Conservation (phyloP, 2,329 filamentous ascomycete species). For the Alternaria ventricosa region DNA sequence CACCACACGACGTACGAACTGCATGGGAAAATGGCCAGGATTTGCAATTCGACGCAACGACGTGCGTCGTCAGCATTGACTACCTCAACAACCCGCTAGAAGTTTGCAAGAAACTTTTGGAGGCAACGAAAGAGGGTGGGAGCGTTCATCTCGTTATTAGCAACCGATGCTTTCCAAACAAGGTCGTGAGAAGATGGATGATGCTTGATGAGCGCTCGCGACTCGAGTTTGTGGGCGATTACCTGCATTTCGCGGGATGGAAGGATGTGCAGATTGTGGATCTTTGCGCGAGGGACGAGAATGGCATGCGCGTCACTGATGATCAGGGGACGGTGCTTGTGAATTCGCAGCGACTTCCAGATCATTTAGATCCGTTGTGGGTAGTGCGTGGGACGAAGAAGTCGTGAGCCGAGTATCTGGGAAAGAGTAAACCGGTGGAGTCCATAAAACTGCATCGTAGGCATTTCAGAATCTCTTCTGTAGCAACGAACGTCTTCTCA, state of each 20-base stretch:
- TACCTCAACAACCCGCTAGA: constrained; percentile 58
- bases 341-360: constrained; percentile 15
- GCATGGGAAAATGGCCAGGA: constrained; percentile 11
- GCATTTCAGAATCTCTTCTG: neutral
- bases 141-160: constrained; percentile 59
- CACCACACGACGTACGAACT: constrained; percentile 37
- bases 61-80: constrained; percentile 60
- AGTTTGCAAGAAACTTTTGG: constrained; percentile 52
- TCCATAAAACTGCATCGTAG: neutral
- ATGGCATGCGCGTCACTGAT: constrained; percentile 27
- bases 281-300: constrained; percentile 51
- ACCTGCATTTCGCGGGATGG: constrained; percentile 60
- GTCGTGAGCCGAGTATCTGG: neutral
- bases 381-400: constrained; percentile 31
- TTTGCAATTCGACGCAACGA: constrained; percentile 52
- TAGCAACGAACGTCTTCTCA: neutral
- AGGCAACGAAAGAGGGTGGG: constrained; percentile 52
- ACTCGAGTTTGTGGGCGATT: constrained; percentile 59
- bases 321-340: constrained; percentile 26
- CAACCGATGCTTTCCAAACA: constrained; percentile 62
- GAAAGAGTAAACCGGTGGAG: neutral
- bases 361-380: constrained; percentile 38
- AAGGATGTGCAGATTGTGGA: constrained; percentile 61
- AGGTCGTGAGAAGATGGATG: constrained; percentile 59
- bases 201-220: constrained; percentile 53